Evolutionary conservation across 148 eudicot species (phyloP), one percentile per base, ranked within the genome.

Genomic region (Rhododendron vialii): DNA sequence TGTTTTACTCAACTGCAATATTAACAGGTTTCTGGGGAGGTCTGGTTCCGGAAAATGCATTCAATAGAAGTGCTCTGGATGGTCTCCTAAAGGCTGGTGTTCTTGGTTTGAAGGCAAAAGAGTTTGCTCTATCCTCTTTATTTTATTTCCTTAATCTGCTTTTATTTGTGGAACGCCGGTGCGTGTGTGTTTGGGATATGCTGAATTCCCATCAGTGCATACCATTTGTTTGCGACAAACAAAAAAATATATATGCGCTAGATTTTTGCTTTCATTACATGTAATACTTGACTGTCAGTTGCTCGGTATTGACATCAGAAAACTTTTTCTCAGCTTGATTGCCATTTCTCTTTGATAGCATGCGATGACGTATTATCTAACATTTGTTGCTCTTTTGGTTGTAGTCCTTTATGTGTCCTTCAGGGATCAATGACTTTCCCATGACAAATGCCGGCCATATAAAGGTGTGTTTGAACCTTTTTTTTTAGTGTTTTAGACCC

Each of bases 381-480:
- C 57, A 41, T 59, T 84, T 45, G 1, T 26, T 26, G 61, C 61
- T 91, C 51, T 85, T 84, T 84, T 65, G 22, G 63, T 20, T 86
- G 85, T 87, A 97, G 99, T 97, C 98, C 87, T 97, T 97, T 87
- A 97, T 97, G 99, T 93, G 96, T 85, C 99, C 99, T 53, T 97
- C 99, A 35, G 99, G 99, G 82, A 97, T 97, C 91, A 90, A 95
- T 65, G 99, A 97, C 89, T 97, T 97, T 57, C 99, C 98, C 82
- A 97, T 97, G 99, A 95, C 99, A 88, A 91, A 92, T 89, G 87
- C 91, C 35, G 91, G 89, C 85, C 98, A 97, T 81, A 97, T 97
- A 15, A 97, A 94, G 99, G 99, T 93, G 71, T 78, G 74, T 55
- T 26, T 63, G 59, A 10, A n/a, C 24, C n/a, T n/a, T 18, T 28